A percentile compares a stretch with the other conserved stretches of the same genome.
Conservation (phyloP, 75 land plant genomes). For the Selaginella tamariscina region DNA sequence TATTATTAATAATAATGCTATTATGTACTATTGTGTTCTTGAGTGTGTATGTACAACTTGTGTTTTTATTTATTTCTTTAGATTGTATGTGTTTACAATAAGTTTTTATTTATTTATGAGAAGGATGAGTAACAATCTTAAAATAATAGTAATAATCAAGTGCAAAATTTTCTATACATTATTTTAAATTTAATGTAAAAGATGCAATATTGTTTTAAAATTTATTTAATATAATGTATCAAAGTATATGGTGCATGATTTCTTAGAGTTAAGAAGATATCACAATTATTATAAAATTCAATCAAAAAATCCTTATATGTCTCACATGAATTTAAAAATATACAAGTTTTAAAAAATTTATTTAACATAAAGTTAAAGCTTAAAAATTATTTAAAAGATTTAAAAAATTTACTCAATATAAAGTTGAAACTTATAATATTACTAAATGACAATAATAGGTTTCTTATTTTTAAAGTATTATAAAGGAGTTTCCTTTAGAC, state of each 20-base stretch:
- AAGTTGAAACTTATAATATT: no score
- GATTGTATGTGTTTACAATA: not conserved
- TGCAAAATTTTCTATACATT: not conserved
- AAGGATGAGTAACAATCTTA: no score
- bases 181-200: not conserved
- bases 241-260: not conserved
- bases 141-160: not conserved
- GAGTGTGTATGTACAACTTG: not conserved
- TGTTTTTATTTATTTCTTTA: no score
- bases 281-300: not conserved
- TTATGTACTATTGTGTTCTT: no score
- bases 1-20: not conserved
- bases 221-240: not conserved
- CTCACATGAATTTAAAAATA: no score
- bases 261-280: not conserved
- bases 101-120: no score
- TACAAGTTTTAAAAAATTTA: not conserved
- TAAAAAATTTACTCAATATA: no score
- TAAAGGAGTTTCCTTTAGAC: no score
- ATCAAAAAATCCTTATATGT: not conserved
- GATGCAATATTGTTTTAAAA: not conserved
- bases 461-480: no score
- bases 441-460: no score
- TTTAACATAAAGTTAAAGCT: no score
- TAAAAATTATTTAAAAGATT: no score